Evolutionary conservation across 108 stramenopile genomes (phyloP), one percentile per base, ranked within the genome.

Genomic region (Skeletonema costatum): DNA sequence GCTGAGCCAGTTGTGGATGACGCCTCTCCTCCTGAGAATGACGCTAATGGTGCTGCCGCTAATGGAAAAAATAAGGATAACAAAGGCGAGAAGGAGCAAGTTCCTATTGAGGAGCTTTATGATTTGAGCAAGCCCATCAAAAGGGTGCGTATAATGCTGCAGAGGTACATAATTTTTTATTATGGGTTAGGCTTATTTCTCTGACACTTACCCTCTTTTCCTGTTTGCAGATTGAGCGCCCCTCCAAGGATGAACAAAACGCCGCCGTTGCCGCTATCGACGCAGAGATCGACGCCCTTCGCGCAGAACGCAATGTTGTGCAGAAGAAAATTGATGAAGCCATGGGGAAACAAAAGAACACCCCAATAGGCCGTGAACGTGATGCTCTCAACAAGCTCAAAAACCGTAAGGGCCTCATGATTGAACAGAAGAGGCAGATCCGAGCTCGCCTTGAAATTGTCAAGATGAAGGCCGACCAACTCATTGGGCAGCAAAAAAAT

Each of bases 101-200:
- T 77, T 35, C 80, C 80, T 17, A 77, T 80, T 53, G 92, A 95
- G 73, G 90, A 95, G 86, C 80, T 95, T 4, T 95, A 85, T 63
- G 94, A 95, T 82, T 82, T 95, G 77, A 87, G 82, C 83, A 74
- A 95, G 78, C 94, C 94, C 10, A 92, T 95, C 78, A 90, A 90
- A 35, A 71, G 76, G 75, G 93, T 92, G 88, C 73, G 93, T 85
- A 42, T 13, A 42, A 67, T 65, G 17, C 66, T 71, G 65, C 53
- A 46, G 11, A 35, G 30, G 29, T 60, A 12, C 8, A 58, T 7
- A 10, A 31, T 32, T 59, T 32, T 59, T 14, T 77, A 8, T 62
- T 42, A 48, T 51, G 16, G 7, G 14, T 68, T 58, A 21, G 21
- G 29, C 39, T 4, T 3, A 59, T 35, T 32, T 33, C 17, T 31